Percentiles rank a stretch among this genome's conserved stretches.
Conservation (phyloP, 2,329 filamentous ascomycete genomes). For the Scortechinia acanthostroma region DNA sequence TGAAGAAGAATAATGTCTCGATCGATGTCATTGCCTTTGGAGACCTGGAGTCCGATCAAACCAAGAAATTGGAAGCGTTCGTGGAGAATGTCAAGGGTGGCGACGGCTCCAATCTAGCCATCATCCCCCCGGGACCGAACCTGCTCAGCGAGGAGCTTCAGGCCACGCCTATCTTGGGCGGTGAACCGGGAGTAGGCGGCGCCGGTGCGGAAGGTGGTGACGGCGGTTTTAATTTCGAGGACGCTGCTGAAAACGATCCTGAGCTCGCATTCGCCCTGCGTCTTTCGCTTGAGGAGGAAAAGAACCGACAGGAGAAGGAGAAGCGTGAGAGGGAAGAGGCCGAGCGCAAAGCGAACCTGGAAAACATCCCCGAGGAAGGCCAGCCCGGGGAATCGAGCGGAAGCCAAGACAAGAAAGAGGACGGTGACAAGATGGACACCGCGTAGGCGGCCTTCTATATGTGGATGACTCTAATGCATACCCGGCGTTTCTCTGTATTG, state of each 20-base stretch:
- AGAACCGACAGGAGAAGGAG: constrained; percentile 69
- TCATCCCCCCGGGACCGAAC: constrained; percentile 84
- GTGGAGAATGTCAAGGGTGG: constrained; percentile 85
- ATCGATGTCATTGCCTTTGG: constrained; percentile 95
- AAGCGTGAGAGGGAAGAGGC: constrained; percentile 33
- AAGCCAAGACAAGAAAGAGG: constrained; percentile 43
- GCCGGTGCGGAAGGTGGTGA: constrained; percentile 33
- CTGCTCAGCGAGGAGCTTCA: constrained; percentile 88
- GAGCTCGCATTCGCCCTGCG: constrained; percentile 88
- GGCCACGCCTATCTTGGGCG: constrained; percentile 80
- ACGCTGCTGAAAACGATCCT: constrained; percentile 67
- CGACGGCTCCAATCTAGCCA: constrained; percentile 84
- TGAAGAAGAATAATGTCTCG: constrained; percentile 95
- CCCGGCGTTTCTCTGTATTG: not conserved
- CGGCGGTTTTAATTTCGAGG: constrained; percentile 79
- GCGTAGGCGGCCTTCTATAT: constrained; percentile 38
- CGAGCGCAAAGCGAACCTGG: constrained; percentile 62
- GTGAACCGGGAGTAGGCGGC: constrained; percentile 51
- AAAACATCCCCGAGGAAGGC: constrained; percentile 70
- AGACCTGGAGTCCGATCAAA: constrained; percentile 78
- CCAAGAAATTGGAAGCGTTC: constrained; percentile 85
- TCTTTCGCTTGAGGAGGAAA: constrained; percentile 98
- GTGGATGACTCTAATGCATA: constrained; percentile 1
- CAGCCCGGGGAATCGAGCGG: constrained; percentile 27
- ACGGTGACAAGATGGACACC: constrained; percentile 82